Base-by-base conservation (phyloP, 176 grass and related monocot genomes). In the Paspalum vaginatum region DNA sequence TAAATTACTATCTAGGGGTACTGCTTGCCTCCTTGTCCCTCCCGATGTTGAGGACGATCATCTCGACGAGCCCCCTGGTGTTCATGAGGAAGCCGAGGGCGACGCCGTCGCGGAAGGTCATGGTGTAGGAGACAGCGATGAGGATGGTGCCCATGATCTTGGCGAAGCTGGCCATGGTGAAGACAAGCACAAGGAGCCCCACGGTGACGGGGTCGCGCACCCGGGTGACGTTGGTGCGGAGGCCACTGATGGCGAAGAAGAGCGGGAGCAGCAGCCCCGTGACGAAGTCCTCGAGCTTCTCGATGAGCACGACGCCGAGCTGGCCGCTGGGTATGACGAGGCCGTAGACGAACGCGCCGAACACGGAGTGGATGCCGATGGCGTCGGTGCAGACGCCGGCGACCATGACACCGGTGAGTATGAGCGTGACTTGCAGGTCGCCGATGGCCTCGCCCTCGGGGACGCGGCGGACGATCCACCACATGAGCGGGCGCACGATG, bases 31-130 rank as follows among this genome's bases (percentile, higher is more conserved):
- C 75, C 61, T 87, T 94, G 70, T 91, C 89, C 15, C 86, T 74
- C 10, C 93, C 93, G 41, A 96, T 92, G 85, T 96, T 92, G 59
- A 96, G 87, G 17, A 92, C 71, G 77, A 96, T 86, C 82, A 96
- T 83, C 70, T 92, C 90, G 9, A 96, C 41, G 43, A 92, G 81
- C 0, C 93, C 93, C 15, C 87, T 87, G 13, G 85, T 96, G 87
- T 92, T 90, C 90, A 92, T 92, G 24, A 96, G 78, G 57, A 96
- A 90, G 4, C 90, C 90, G 18, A 96, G 90, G 4, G 90, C 66
- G 14, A 92, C 39, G n/a, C 87, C 93, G 42, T 96, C 90, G 7
- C 85, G 72, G 45, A 88, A 88, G 5, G 90, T 88, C 68, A 89
- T 92, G 65, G 41, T 75, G 84, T 92, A 92, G 8, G 90, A 59